Conservation (phyloP, 805 yeast genomes). For the Kluyveromyces aestuarii region DNA sequence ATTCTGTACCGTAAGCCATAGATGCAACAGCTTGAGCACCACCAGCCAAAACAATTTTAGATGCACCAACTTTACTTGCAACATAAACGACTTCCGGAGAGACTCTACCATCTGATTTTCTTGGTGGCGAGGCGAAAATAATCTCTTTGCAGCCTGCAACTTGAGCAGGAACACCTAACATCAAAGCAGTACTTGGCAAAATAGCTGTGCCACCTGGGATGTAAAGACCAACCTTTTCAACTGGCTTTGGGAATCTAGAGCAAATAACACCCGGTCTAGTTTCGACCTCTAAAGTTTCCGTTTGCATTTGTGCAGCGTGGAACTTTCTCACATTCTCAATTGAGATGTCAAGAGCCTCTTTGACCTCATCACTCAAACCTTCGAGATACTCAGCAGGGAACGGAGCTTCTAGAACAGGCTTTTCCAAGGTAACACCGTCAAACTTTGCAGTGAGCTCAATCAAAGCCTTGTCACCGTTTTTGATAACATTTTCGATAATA, state of each 20-base stretch:
- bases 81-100: constrained; percentile 97
- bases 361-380: constrained; percentile 62
- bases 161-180: constrained; percentile 97
- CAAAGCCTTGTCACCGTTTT: constrained; percentile 77
- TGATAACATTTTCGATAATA: constrained; percentile 68
- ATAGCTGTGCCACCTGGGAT: constrained; percentile 99
- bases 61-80: constrained; percentile 92
- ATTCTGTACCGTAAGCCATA: constrained; percentile 95
- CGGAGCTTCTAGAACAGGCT: constrained; percentile 82
- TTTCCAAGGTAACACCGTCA: constrained; percentile 64
- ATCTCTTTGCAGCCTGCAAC: constrained; percentile 96
- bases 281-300: constrained; percentile 68
- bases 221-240: constrained; percentile 89
- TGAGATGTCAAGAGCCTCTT: constrained; percentile 80
- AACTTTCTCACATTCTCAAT: constrained; percentile 81
- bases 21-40: constrained; percentile 99
- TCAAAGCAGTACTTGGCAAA: constrained; percentile 92
- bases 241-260: constrained; percentile 91
- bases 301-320: constrained; percentile 86
- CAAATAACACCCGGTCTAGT: constrained; percentile 92
- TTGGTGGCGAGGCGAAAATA: constrained; percentile 90
- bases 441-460: constrained; percentile 86
- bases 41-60: constrained; percentile 87
- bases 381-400: constrained; percentile 71
- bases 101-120: constrained; percentile 73